These are phyloP conservation scores for Neonectria hederae DNA, from an alignment of 2,329 filamentous ascomycete species.

Conservation along the genomic window DNA sequence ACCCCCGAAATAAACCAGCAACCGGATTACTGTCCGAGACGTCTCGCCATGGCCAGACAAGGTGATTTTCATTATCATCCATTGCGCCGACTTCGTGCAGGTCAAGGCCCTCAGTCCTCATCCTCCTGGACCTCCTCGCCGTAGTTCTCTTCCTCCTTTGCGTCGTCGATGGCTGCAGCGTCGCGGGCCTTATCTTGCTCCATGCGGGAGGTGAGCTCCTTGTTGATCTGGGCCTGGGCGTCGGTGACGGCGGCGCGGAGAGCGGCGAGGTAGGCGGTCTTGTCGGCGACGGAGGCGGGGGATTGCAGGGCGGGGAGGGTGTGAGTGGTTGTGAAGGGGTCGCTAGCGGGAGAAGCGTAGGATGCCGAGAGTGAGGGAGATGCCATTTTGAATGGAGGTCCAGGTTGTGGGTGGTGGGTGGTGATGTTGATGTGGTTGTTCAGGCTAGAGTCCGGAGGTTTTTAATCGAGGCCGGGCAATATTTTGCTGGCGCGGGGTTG, in stretches of 20 bases:
- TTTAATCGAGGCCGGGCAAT: constrained; percentile 7
- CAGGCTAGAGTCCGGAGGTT: constrained; percentile 5
- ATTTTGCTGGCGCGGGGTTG: constrained; percentile 35
- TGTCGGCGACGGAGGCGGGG: constrained; percentile 55
- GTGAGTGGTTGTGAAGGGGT: constrained; percentile 55
- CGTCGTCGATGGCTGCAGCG: constrained; percentile 58
- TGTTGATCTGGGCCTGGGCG: constrained; percentile 75
- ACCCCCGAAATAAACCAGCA: constrained; percentile 35
- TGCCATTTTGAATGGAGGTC: constrained; percentile 14
- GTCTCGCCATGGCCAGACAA: background rate
- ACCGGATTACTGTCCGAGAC: background rate
- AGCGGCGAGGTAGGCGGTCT: constrained; percentile 66
- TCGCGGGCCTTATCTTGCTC: constrained; percentile 71
- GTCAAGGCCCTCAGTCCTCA: constrained; percentile 48
- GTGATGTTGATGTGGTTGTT: background rate
- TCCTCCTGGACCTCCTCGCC: constrained; percentile 84
- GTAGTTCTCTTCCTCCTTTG: constrained; percentile 79
- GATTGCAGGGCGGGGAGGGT: constrained; percentile 49
- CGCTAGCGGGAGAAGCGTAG: constrained; percentile 64
- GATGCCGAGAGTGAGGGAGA: constrained; percentile 53
- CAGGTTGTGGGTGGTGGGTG: background rate
- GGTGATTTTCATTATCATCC: background rate
- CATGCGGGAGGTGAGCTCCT: constrained; percentile 77
- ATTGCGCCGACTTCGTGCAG: background rate
- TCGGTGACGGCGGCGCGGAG: constrained; percentile 66